Conservation (phyloP, 2,329 filamentous ascomycete species). For the Thyridium curvatum region DNA sequence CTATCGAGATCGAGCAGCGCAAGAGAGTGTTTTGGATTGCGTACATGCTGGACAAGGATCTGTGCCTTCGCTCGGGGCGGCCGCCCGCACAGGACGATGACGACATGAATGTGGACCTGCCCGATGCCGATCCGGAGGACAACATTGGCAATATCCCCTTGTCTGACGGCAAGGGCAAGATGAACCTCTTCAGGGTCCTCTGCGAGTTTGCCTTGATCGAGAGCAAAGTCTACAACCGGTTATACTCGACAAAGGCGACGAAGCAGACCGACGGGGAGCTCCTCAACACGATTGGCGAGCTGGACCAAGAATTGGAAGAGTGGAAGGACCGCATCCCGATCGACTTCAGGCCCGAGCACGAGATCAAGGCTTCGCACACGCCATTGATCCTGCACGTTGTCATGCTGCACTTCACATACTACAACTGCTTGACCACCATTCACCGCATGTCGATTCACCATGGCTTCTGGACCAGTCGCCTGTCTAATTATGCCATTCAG, state of each 20-base stretch:
- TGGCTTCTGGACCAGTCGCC: constrained; percentile 92
- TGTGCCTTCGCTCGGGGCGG: constrained; percentile 52
- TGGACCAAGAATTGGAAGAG: constrained; percentile 82
- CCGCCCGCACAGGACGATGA: constrained; percentile 59
- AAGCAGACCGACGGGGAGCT: constrained; percentile 90
- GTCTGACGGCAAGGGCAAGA: constrained; percentile 80
- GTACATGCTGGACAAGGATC: constrained; percentile 59
- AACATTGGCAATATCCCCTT: constrained; percentile 93
- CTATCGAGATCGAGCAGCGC: constrained; percentile 86
- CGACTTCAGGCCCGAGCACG: constrained; percentile 94
- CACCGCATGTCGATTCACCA: constrained; percentile 98
- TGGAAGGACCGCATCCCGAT: constrained; percentile 96
- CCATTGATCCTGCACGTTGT: constrained; percentile 93
- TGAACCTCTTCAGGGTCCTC: constrained; percentile 92
- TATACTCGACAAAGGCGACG: constrained; percentile 89
- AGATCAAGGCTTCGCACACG: constrained; percentile 88
- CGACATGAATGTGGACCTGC: constrained; percentile 91
- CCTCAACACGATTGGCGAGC: constrained; percentile 89
- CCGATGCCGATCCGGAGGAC: constrained; percentile 82
- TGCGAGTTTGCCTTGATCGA: constrained; percentile 89
- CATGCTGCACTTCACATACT: constrained; percentile 92
- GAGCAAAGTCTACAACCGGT: constrained; percentile 84
- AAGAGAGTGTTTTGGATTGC: constrained; percentile 62
- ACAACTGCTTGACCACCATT: constrained; percentile 95
- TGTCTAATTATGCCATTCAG: constrained; percentile 93